Evolutionary conservation across 306 rosid genomes (phyloP).

Genomic region (Neltuma alba): DNA sequence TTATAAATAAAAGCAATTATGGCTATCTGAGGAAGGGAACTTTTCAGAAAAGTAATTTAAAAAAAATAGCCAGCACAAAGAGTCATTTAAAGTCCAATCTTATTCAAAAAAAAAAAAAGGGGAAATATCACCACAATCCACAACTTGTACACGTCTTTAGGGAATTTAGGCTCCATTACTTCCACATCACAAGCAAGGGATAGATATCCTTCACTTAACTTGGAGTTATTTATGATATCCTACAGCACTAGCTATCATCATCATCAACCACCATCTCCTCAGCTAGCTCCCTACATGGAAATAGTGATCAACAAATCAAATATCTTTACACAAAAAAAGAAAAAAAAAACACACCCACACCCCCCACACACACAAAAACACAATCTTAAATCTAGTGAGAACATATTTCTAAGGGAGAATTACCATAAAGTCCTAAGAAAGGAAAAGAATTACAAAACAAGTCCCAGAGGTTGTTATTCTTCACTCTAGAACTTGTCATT

Average conservation of each 20-base stretch:
- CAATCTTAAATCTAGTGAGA: slow-evolving; percentile 1
- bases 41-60: not conserved
- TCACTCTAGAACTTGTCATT: too few species aligned
- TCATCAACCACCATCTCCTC: slow-evolving; percentile 77
- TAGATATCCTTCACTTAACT: slow-evolving; percentile 92
- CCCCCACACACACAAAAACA: too few species aligned
- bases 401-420: too few species aligned
- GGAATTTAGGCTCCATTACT: slow-evolving; percentile 98
- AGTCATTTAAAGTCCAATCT: not conserved
- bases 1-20: not conserved
- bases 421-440: too few species aligned
- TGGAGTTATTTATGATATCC: slow-evolving; percentile 82
- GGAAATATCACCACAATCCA: slow-evolving; percentile 23
- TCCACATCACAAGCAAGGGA: slow-evolving; percentile 99
- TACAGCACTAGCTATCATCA: slow-evolving; percentile 71
- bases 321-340: slow-evolving; percentile 5
- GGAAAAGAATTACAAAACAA: too few species aligned
- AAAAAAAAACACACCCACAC: too few species aligned
- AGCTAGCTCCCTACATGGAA: slow-evolving; percentile 79
- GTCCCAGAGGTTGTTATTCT: too few species aligned
- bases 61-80: not conserved
- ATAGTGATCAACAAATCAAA: slow-evolving; percentile 10
- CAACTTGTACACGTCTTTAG: slow-evolving; percentile 97
- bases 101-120: not conserved
- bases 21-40: not conserved